Evolutionary conservation across 768 basidiomycete species (phyloP).

Genomic region (Sutorius australiensis): DNA sequence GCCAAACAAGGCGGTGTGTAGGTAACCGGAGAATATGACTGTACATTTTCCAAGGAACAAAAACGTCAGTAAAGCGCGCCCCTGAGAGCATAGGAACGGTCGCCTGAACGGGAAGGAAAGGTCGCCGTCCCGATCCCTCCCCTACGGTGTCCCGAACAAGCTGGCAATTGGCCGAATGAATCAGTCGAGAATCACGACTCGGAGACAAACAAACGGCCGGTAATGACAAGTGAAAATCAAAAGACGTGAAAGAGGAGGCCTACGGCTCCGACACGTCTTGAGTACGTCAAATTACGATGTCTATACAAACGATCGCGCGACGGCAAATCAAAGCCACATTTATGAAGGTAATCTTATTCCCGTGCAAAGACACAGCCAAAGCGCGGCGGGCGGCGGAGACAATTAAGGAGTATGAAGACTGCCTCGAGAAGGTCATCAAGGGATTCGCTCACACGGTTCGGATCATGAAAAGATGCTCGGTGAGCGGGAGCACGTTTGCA

Average conservation of each 20-base stretch:
- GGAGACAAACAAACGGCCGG: conserved; percentile 6
- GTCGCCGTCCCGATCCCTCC: conserved; percentile 17
- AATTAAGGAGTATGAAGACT: conserved; percentile 2
- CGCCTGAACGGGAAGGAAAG: conserved; percentile 5
- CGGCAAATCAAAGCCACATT: conserved; percentile 21
- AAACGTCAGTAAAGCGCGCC: conserved; percentile 15
- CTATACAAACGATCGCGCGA: conserved; percentile 6
- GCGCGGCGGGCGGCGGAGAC: conserved; percentile 2
- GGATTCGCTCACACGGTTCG: conserved; percentile 14
- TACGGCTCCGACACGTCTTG: conserved; percentile 26
- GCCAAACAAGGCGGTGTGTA: background rate
- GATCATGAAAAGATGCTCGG: conserved; percentile 8
- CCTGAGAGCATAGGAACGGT: conserved; percentile 2
- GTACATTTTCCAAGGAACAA: conserved; percentile 1
- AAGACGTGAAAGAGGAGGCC: conserved; percentile 9
- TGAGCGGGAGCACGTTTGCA: background rate
- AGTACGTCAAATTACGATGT: conserved; percentile 26
- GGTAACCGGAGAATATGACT: conserved; percentile 8
- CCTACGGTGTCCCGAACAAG: conserved; percentile 1
- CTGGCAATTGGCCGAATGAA: conserved; percentile 2
- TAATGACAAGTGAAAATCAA: conserved; percentile 25
- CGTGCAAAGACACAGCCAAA: conserved; percentile 9
- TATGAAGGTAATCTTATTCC: conserved; percentile 25
- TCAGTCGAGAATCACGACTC: conserved; percentile 2
- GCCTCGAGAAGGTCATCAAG: conserved; percentile 9